Evolutionary conservation across 108 stramenopile genomes (phyloP).

Genomic region (Pseudonitzschia multistriata): DNA sequence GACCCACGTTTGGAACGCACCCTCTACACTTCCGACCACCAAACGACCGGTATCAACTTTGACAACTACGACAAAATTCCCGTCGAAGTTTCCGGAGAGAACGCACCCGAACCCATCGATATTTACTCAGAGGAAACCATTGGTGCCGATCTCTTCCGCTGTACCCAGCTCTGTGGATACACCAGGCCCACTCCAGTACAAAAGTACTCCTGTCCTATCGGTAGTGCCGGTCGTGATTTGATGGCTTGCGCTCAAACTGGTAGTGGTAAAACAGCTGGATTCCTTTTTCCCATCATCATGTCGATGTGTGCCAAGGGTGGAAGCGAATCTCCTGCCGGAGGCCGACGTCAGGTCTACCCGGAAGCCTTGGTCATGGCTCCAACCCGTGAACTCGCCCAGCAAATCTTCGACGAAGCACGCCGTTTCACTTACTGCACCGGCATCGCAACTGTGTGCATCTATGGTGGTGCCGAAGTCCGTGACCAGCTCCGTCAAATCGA

Average conservation of each 20-base stretch:
- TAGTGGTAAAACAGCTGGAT: conserved; percentile 96
- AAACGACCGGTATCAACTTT: conserved; percentile 99
- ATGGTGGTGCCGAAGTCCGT: conserved; percentile 95
- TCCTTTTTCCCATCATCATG: conserved; percentile 96
- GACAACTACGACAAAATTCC: conserved; percentile 98
- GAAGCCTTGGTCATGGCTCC: conserved; percentile 93
- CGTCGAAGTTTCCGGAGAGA: conserved; percentile 87
- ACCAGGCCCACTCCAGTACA: conserved; percentile 97
- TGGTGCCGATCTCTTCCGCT: conserved; percentile 85
- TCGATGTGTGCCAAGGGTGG: conserved; percentile 85
- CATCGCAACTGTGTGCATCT: conserved; percentile 91
- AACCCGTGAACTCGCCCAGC: conserved; percentile 95
- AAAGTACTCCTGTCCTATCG: conserved; percentile 97
- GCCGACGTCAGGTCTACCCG: conserved; percentile 66
- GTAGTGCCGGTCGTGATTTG: conserved; percentile 82
- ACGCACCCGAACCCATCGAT: conserved; percentile 90
- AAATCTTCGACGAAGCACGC: conserved; percentile 96
- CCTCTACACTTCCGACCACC: conserved; percentile 80
- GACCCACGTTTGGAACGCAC: conserved; percentile 74
- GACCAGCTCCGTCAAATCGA: conserved; percentile 87
- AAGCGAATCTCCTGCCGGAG: conserved; percentile 51
- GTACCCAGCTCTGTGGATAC: conserved; percentile 93
- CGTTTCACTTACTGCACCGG: conserved; percentile 96
- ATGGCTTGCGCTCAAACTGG: conserved; percentile 98
- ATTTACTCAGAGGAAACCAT: conserved; percentile 83